Evolutionary conservation across 169 alveolate genomes (phyloP).

Genomic region (Theileria luwenshuni): DNA sequence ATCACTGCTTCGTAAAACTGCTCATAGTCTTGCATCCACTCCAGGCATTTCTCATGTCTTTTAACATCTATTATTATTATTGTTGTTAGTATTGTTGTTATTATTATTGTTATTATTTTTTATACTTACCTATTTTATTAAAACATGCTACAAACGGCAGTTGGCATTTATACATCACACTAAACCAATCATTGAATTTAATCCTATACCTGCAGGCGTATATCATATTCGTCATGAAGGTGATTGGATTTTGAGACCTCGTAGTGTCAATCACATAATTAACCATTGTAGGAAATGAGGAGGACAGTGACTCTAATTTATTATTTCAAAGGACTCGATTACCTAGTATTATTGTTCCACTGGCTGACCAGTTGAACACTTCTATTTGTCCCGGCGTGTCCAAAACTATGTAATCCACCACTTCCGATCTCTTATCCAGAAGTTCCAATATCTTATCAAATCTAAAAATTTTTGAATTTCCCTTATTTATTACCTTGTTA

Average conservation of each 20-base stretch:
- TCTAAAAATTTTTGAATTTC: constrained; percentile 31
- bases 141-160: constrained; percentile 92
- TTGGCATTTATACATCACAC: constrained; percentile 92
- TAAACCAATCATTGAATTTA: background rate
- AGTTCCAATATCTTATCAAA: constrained; percentile 91
- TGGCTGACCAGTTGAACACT: constrained; percentile 98
- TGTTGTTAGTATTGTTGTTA: background rate
- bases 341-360: constrained; percentile 93
- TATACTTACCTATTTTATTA: constrained; percentile 90
- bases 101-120: background rate
- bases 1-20: constrained; percentile 84
- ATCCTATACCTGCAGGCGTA: constrained; percentile 87
- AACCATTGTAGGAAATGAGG: constrained; percentile 90
- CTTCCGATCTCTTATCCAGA: constrained; percentile 81
- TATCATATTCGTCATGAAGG: constrained; percentile 98
- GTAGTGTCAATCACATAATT: constrained; percentile 93
- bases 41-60: constrained; percentile 78
- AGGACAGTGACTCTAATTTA: constrained; percentile 88
- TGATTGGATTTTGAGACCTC: constrained; percentile 93
- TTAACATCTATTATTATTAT: constrained; percentile 40
- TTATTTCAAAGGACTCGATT: background rate
- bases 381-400: constrained; percentile 99
- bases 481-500: constrained; percentile 80
- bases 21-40: constrained; percentile 92
- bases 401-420: constrained; percentile 89